Evolutionary conservation across 768 basidiomycete genomes (phyloP), one percentile per base, ranked within the genome.

Genomic region (Lactarius psammicola): DNA sequence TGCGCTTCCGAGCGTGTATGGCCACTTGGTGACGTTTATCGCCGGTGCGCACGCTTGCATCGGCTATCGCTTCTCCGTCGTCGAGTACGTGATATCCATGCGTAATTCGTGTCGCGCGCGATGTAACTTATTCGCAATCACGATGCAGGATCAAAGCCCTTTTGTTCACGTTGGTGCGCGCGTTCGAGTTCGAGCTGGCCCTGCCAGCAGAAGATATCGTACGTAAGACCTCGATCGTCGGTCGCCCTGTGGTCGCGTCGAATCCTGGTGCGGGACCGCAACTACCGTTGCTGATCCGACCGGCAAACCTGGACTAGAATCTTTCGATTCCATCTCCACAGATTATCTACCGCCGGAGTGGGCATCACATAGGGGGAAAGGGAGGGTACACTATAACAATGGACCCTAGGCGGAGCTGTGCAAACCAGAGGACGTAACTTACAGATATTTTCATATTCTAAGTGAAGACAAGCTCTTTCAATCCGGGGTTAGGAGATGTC

Each of bases 41-140:
- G 75, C 72, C 2, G 76, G 76, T 28, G 68, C 73, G 11, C 66
- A 65, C 42, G 63, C 69, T 11, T 76, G 76, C 61, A 74, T 76
- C 38, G 75, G 75, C 1, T 76, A 68, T 63, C 69, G 72, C 17
- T 76, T 76, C 36, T 40, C 63, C 15, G 55, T 76, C 11, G 55
- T 71, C 20, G 74, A 71, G 72, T 72, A 36, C 31, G 69, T 70
- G 42, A n/a, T 36, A 20, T n/a, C 13, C 46, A 26, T 26, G 23
- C 46, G 11, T 23, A 23, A 23, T 49, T 26, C n/a, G 44, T 23
- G 4, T 26, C 20, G 28, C 4, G 46, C 44, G n/a, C n/a, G 10
- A 40, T 8, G 8, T 38, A 34, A 9, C 18, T 53, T 18, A 20
- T 23, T 28, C 59, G 28, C 15, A 20, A 20, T 30, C 26, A 7